phyloP scores from a whole-genome alignment of 371 early-diverging fungal species.

The Entomophthora muscae region DNA sequence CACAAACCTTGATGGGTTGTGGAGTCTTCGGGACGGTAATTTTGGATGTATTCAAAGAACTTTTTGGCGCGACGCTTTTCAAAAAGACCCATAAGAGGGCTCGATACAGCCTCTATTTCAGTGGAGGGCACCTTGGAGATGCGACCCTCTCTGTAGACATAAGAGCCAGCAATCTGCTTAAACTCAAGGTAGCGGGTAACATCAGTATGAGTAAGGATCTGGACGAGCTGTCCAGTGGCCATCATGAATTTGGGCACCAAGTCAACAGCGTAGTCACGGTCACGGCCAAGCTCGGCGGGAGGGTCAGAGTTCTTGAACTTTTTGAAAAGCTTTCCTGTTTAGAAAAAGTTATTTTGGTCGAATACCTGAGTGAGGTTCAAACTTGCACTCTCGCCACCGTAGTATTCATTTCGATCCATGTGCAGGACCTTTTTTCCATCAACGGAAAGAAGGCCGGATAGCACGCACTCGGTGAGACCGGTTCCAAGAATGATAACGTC shows the following conservation, averaged over 20 bases:
- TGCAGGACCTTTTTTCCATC: conserved; percentile 97
- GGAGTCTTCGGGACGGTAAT: conserved; percentile 61
- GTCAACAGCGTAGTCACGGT: conserved; percentile 95
- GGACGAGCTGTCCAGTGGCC: conserved; percentile 87
- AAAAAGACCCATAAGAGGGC: conserved; percentile 80
- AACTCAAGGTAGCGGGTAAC: conserved; percentile 97
- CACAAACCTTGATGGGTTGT: conserved; percentile 46
- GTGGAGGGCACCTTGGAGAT: conserved; percentile 93
- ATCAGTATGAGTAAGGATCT: conserved; percentile 81
- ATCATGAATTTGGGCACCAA: conserved; percentile 99
- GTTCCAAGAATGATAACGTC: conserved; percentile 97
- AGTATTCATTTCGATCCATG: conserved; percentile 96
- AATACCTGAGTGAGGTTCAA: conserved; percentile 84
- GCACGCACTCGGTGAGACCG: conserved; percentile 97
- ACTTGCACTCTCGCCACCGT: conserved; percentile 92
- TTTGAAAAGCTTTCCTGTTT: conserved; percentile 51
- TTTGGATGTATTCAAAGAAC: conserved; percentile 94
- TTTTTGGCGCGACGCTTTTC: conserved; percentile 91
- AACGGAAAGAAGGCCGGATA: conserved; percentile 94
- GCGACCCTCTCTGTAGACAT: conserved; percentile 75
- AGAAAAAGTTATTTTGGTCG: too few relatives aligned
- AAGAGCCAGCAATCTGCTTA: conserved; percentile 90
- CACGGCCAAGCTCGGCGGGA: conserved; percentile 53
- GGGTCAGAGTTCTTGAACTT: conserved; percentile 64
- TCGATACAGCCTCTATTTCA: conserved; percentile 74